A percentile compares a stretch with the other conserved stretches of the same genome.
These are phyloP conservation scores for Sergeia podlipaevii DNA, from an alignment of 208 protist species.

Conservation along the genomic window DNA sequence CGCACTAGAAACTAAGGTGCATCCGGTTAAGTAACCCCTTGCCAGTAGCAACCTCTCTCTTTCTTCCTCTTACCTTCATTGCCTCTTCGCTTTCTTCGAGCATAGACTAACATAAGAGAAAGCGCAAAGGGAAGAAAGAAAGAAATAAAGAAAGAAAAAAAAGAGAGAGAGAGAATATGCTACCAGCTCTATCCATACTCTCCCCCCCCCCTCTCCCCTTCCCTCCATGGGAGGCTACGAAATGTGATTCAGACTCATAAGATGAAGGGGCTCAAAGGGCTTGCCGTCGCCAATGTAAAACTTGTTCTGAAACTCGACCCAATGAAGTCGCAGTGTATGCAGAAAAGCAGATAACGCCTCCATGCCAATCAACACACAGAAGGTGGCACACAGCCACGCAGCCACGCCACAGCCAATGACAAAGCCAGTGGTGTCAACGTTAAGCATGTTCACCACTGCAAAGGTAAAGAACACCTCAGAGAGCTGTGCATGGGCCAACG, in stretches of 20 bases:
- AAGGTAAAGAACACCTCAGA: slow-evolving; percentile 92
- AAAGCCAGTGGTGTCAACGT: slow-evolving; percentile 40
- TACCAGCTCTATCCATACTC: slow-evolving; percentile 21
- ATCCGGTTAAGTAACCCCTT: too few relatives aligned
- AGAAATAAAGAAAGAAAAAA: background rate
- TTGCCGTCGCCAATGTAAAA: slow-evolving; percentile 94
- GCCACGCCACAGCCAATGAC: slow-evolving; percentile 83
- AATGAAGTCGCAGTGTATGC: slow-evolving; percentile 97
- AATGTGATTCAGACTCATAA: background rate
- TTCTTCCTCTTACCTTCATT: too few relatives aligned
- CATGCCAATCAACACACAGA: slow-evolving; percentile 98
- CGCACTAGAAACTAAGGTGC: too few relatives aligned
- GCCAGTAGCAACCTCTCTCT: too few relatives aligned
- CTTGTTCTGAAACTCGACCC: slow-evolving; percentile 98
- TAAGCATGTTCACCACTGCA: slow-evolving; percentile 46
- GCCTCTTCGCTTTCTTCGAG: too few relatives aligned
- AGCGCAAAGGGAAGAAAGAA: background rate
- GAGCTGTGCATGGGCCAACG: slow-evolving; percentile 98
- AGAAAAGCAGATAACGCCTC: slow-evolving; percentile 99
- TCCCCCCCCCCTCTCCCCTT: too few relatives aligned
- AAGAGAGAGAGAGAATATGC: slow-evolving; percentile 4
- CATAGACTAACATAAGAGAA: too few relatives aligned
- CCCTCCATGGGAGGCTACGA: background rate
- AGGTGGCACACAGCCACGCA: slow-evolving; percentile 91
- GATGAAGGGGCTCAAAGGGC: slow-evolving; percentile 56